A percentile compares a stretch with the other conserved stretches of the same genome.
Conservation (phyloP, 2,329 filamentous ascomycete genomes). For the Claviceps sp. region DNA sequence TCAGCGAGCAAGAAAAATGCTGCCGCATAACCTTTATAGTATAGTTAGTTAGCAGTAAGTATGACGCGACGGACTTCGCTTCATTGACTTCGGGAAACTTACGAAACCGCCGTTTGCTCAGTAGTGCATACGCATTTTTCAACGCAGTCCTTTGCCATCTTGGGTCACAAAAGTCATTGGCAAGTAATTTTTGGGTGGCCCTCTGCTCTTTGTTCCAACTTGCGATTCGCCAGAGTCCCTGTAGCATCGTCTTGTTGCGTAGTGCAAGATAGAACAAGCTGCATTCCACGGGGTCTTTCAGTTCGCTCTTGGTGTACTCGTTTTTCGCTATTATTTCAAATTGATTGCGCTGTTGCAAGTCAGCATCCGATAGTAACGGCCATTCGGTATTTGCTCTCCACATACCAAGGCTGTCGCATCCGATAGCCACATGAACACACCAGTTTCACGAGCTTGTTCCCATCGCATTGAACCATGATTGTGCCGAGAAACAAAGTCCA, state of each 20-base stretch:
- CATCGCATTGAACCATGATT: slow-evolving; percentile 71
- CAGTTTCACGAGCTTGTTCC: slow-evolving; percentile 74
- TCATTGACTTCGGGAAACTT: slow-evolving; percentile 1
- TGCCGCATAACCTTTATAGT: slow-evolving; percentile 65
- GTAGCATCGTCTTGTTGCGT: slow-evolving; percentile 76
- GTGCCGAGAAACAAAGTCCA: slow-evolving; percentile 69
- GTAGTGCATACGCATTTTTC: slow-evolving; percentile 91
- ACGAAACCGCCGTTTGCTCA: slow-evolving; percentile 83
- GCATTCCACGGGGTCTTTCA: slow-evolving; percentile 83
- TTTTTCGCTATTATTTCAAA: slow-evolving; percentile 87
- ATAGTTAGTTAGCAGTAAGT: background rate
- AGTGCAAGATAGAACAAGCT: slow-evolving; percentile 85
- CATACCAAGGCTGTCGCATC: slow-evolving; percentile 64
- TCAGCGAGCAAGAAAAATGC: slow-evolving; percentile 91
- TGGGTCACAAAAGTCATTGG: slow-evolving; percentile 80
- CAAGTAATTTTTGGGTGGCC: slow-evolving; percentile 64
- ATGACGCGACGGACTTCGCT: background rate
- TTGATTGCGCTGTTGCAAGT: slow-evolving; percentile 35
- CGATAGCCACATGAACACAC: slow-evolving; percentile 89
- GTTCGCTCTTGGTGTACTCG: slow-evolving; percentile 78
- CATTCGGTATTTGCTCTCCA: slow-evolving; percentile 2
- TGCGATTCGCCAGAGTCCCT: slow-evolving; percentile 91
- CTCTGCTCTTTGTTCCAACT: slow-evolving; percentile 76
- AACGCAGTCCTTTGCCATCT: slow-evolving; percentile 81
- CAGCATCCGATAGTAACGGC: slow-evolving; percentile 1